Evolutionary conservation across 2,329 filamentous ascomycete species (phyloP).

Genomic region (Penicillium capsulatum): DNA sequence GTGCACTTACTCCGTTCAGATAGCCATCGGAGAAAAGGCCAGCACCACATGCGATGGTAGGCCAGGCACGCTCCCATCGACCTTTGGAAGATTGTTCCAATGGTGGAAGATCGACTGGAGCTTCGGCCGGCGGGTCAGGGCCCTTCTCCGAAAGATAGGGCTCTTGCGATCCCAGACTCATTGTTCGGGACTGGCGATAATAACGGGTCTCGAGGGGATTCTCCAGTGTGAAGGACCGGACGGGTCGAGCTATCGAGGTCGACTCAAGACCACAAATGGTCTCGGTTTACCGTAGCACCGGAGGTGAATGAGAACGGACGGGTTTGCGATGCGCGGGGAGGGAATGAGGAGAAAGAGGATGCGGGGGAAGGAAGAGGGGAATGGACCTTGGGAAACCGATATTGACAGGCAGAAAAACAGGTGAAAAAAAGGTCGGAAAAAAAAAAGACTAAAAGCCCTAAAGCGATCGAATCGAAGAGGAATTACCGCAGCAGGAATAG

Average conservation of each 20-base stretch:
- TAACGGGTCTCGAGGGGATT: background rate
- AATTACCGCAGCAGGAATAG: too few relatives aligned
- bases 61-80: constrained; percentile 58
- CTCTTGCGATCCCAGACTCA: constrained; percentile 6
- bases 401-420: background rate
- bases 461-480: background rate
- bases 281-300: too few relatives aligned
- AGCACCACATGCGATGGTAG: constrained; percentile 81
- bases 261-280: too few relatives aligned
- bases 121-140: constrained; percentile 7
- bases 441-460: background rate
- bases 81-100: constrained; percentile 32
- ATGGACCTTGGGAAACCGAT: too few relatives aligned
- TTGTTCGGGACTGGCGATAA: background rate
- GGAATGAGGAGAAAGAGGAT: background rate
- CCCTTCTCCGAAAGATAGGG: constrained; percentile 16
- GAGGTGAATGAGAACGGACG: too few relatives aligned
- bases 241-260: too few relatives aligned
- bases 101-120: constrained; percentile 19
- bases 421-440: too few relatives aligned
- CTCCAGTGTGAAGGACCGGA: background rate
- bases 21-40: constrained; percentile 91
- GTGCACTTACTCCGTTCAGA: constrained; percentile 67
- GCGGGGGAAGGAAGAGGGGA: background rate
- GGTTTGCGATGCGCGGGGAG: too few relatives aligned